These are phyloP conservation scores for Boletus edulis DNA, from an alignment of 768 basidiomycete genomes.

Conservation along the genomic window DNA sequence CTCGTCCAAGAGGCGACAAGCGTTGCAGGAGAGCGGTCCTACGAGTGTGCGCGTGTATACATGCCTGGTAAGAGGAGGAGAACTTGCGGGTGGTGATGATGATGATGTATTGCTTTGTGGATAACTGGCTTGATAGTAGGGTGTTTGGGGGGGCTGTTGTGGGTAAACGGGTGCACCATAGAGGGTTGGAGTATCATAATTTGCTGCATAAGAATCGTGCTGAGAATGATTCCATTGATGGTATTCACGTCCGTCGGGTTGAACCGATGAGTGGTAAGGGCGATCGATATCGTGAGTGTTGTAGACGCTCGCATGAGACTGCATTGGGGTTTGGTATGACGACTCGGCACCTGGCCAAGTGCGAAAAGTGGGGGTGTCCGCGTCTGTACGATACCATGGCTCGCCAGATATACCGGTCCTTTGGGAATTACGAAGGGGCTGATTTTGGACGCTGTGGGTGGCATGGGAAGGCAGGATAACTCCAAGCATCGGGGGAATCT, in stretches of 20 bases:
- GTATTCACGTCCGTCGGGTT: slow-evolving; percentile 38
- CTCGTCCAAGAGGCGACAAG: slow-evolving; percentile 80
- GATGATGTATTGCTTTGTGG: slow-evolving; percentile 25
- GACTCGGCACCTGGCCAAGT: slow-evolving; percentile 45
- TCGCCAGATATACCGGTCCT: slow-evolving; percentile 23
- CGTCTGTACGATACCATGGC: slow-evolving; percentile 30
- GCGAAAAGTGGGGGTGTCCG: slow-evolving; percentile 42
- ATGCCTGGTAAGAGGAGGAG: slow-evolving; percentile 56
- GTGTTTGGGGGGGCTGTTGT: slow-evolving; percentile 28
- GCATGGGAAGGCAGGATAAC: slow-evolving; percentile 40
- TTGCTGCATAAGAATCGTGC: slow-evolving; percentile 24
- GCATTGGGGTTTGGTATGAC: slow-evolving; percentile 34
- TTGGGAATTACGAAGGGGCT: slow-evolving; percentile 42
- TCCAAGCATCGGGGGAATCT: slow-evolving; percentile 53
- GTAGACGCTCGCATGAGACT: slow-evolving; percentile 24
- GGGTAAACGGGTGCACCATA: slow-evolving; percentile 27
- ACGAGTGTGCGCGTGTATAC: slow-evolving; percentile 86
- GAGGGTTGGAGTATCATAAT: slow-evolving; percentile 22
- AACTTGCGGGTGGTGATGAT: slow-evolving; percentile 28
- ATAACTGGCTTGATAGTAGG: slow-evolving; percentile 29
- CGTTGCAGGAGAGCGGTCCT: slow-evolving; percentile 85
- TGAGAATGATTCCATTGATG: slow-evolving; percentile 30
- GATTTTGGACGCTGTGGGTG: slow-evolving; percentile 44
- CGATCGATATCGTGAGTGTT: slow-evolving; percentile 36
- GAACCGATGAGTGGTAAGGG: slow-evolving; percentile 31